Conservation (phyloP, 2,329 filamentous ascomycete genomes). For the Cordyceps fumosorosea region DNA sequence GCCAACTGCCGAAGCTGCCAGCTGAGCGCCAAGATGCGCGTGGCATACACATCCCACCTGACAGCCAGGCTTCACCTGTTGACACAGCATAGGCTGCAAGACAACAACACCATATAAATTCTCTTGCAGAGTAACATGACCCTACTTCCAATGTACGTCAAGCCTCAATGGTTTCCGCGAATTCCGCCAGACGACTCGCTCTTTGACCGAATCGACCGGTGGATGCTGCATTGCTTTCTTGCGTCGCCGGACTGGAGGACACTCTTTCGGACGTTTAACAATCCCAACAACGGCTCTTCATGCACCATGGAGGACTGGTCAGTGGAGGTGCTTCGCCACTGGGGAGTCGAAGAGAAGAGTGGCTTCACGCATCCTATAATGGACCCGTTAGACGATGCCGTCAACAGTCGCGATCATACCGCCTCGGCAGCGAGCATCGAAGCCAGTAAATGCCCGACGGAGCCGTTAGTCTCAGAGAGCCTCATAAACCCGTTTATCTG, state of each 20-base stretch:
- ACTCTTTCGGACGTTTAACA: neutral
- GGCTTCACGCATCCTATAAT: neutral
- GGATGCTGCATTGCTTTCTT: neutral
- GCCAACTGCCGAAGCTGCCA: neutral
- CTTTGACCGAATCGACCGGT: neutral
- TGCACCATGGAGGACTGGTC: neutral
- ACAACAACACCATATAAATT: neutral
- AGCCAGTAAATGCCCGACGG: neutral
- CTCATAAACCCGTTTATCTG: too few relatives aligned
- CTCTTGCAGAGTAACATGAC: neutral
- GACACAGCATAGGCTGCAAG: neutral
- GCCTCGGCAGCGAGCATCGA: neutral
- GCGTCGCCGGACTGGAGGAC: neutral
- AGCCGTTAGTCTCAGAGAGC: too few relatives aligned
- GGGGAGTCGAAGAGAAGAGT: neutral
- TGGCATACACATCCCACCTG: neutral
- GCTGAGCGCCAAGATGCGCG: neutral
- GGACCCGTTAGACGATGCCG: neutral
- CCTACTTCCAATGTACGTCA: neutral
- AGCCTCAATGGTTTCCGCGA: neutral
- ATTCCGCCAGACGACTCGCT: neutral
- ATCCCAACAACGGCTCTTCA: neutral
- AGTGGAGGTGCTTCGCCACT: neutral
- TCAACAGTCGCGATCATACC: neutral
- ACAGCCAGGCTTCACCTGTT: neutral